Evolutionary conservation across 2,329 filamentous ascomycete genomes (phyloP), one percentile per base, ranked within the genome.

Genomic region (Penicillium sp.): DNA sequence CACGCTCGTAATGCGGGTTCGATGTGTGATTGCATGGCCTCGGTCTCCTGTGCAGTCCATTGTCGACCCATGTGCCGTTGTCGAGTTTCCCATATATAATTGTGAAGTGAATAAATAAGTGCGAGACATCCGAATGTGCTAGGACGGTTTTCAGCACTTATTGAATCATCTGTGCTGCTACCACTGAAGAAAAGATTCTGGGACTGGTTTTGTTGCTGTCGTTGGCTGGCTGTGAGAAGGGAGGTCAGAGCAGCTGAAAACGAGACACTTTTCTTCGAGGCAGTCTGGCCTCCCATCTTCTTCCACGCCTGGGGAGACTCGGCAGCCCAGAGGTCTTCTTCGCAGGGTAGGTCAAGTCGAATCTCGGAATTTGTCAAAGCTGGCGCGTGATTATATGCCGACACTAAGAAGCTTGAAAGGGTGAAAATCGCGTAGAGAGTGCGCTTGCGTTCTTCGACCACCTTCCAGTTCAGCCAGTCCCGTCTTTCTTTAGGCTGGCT

Each of bases 41-140:
- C 93, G 0, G 91, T 96, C 74, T 98, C 93, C 63, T 93, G 89
- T 33, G 88, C 86, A 2, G 92, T 96, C 93, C 93, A 97, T 48
- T 91, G 82, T 60, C 91, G 88, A 65, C 90, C 92, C 66, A 93
- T 88, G 66, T 97, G 93, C 52, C 92, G 83, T 74, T 96, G 93
- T 24, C 93, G 84, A 0, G 93, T 97, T 75, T 98, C 93, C 95
- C 95, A 98, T 45, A 98, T 97, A 74, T 96, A 97, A 66, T 97
- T 97, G 77, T 98, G 95, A 24, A 98, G 81, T 3, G 95, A 93
- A 70, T 96, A 93, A 71, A 98, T 97, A 61, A 99, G 78, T 6
- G 97, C 84, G 29, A 97, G 81, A 71, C 92, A 96, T 9, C 93
- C 95, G 72, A 96, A 96, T 0, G 92, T 93, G 75, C 93, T 97